Base-by-base conservation (phyloP, 495 filamentous ascomycete species). In the Penicillium cataractarum region DNA sequence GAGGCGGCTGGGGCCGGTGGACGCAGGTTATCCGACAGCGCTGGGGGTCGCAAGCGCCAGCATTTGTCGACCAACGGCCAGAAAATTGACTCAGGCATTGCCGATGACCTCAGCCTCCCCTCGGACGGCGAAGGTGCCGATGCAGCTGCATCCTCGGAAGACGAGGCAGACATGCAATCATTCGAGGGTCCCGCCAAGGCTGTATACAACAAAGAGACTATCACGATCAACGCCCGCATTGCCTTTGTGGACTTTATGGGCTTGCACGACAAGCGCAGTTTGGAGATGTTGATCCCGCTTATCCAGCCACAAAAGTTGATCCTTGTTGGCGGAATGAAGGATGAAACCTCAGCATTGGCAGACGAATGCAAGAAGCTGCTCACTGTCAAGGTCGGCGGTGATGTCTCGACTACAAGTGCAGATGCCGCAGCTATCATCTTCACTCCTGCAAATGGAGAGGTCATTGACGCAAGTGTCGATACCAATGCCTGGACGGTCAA, bases 401-500 rank as follows among this genome's bases (percentile, higher is more conserved):
- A 76, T 29, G 64, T 63, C 22, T 70, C 74, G 46, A 56, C 62
- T 10, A 29, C 63, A 51, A 68, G 79, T 2, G 74, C 75, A 6
- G 78, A 80, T 32, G 72, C 63, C 10, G 57, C 77, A 29, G 76
- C 74, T 6, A 87, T 89, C 60, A 89, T 98, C 21, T 94, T 93
- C 74, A 93, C 92, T 0, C 95, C 96, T 2, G 72, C 69, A 13
- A 80, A 90, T 37, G 92, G 92, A 17, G 77, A 83, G 53, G 77
- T 80, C 3, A 82, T 98, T 52, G 87, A 98, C 72, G 95, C 94
- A 15, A 97, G 93, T 66, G 93, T 98, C 39, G 95, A 99, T 68
- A 98, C 93, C 7, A 98, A 97, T 71, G 94, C 95, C 24, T 99
- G 95, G 95, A 88, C 89, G 29, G 90, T 98, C 53, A 97, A 92